Base-by-base conservation (phyloP, 352 stramenopile species). In the Phytophthora sojae region DNA sequence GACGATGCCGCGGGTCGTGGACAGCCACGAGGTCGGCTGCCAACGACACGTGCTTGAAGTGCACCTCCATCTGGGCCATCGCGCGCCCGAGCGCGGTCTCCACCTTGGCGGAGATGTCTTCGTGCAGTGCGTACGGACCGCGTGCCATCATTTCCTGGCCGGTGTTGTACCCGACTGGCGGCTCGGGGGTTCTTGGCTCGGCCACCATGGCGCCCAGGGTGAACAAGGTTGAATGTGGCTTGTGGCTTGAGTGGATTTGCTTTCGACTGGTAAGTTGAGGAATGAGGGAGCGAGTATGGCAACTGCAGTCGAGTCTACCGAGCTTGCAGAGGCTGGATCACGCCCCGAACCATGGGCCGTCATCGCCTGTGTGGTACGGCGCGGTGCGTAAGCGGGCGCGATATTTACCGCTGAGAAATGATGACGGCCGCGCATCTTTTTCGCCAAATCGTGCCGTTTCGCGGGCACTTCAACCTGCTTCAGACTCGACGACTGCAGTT, bases 21-120 rank as follows among this genome's bases (percentile, higher is more conserved):
- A 71, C 67, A 39, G 64, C 58, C 15, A 82, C 66, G 53, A 87
- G 54, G 47, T 90, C 75, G 14, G 80, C 82, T n/a, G 76, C 62
- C 47, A 88, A 65, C 25, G 79, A 82, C 21, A 90, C 67, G 61
- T 90, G 57, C 52, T 82, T 67, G 62, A 89, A 87, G 30, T 71
- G 79, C 47, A 90, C 73, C 55, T 87, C 81, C 70, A 88, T 80
- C 59, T 88, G 79, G 21, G 82, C 76, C 67, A 89, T 81, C 19
- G 66, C 67, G 12, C 72, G 69, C 49, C 82, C 82, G n/a, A 86
- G 61, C 6, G 80, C 67, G 3, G 49, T 69, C 57, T 90, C 79
- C 19, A 88, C 63, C 57, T 84, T 84, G 67, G 63, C 29, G 11
- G 71, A 76, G 23, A 86, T 57, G 52, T 85, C 65, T 57, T 80